Percentiles rank a stretch among this genome's conserved stretches.
phyloP scores from a whole-genome alignment of 2,329 filamentous ascomycete species.

The Pseudocercospora fijiensis region DNA sequence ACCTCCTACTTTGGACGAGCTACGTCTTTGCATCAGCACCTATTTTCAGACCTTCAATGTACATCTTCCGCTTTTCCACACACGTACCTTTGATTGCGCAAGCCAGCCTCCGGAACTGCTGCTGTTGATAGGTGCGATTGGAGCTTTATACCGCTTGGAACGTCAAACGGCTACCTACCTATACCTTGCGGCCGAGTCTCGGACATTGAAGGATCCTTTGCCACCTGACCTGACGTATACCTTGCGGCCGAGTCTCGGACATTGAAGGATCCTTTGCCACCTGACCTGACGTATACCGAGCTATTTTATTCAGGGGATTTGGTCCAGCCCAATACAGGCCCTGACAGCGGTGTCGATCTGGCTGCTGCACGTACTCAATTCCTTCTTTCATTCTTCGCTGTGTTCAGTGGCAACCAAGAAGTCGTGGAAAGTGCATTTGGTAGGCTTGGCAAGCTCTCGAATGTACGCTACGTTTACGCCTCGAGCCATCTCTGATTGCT shows the following conservation, averaged over 20 bases:
- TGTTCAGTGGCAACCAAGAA: constrained; percentile 6
- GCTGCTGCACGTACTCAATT: not conserved
- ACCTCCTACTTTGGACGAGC: not conserved
- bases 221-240: constrained; percentile 3
- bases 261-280: not conserved
- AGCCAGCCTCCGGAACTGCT: not conserved
- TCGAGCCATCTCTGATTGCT: not conserved
- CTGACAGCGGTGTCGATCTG: not conserved
- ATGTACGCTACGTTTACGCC: not conserved
- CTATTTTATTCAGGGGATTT: constrained; percentile 8
- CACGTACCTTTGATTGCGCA: not conserved
- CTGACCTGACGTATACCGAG: constrained; percentile 7
- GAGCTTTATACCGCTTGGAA: constrained; percentile 2
- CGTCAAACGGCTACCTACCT: constrained; percentile 4
- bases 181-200: constrained; percentile 7
- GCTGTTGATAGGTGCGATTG: constrained; percentile 3
- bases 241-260: constrained; percentile 1
- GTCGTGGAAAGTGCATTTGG: not conserved
- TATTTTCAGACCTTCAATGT: constrained; percentile 8
- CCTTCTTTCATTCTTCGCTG: not conserved
- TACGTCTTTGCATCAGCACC: constrained; percentile 4
- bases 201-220: not conserved
- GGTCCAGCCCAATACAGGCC: not conserved
- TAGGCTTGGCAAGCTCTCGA: not conserved
- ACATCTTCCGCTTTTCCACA: constrained; percentile 9